Conservation (phyloP, 257 asterid genomes). For the Solanum sitiens region DNA sequence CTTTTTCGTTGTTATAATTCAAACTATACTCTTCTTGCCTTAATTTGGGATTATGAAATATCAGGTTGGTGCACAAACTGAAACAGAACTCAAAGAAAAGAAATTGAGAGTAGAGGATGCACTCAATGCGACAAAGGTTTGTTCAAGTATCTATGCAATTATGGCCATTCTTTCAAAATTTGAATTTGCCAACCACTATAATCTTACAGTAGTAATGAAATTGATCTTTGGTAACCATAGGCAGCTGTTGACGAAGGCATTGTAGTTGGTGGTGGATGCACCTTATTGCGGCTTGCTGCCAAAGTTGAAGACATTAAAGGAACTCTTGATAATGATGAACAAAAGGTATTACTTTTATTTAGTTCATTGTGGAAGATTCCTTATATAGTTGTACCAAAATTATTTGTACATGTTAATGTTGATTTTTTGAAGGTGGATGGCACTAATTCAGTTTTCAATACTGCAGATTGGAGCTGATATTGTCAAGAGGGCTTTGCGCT, state of each 20-base stretch:
- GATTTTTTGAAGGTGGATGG: neutral
- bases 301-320: slow-evolving; percentile 85
- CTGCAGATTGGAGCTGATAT: slow-evolving; percentile 95
- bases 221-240: slow-evolving; percentile 23
- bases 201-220: neutral
- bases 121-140: slow-evolving; percentile 91
- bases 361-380: neutral
- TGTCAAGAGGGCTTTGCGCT: slow-evolving; percentile 87
- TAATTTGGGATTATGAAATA: slow-evolving; percentile 1
- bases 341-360: slow-evolving; percentile 36
- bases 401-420: neutral
- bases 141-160: neutral
- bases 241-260: slow-evolving; percentile 99
- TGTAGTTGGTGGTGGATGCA: slow-evolving; percentile 98
- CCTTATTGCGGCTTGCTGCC: slow-evolving; percentile 73
- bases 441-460: neutral
- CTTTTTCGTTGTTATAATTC: neutral
- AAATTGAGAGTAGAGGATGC: slow-evolving; percentile 98
- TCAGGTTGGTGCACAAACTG: slow-evolving; percentile 99
- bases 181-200: neutral
- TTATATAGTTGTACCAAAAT: neutral
- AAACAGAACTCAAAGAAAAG: slow-evolving; percentile 94
- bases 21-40: neutral
- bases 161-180: neutral
- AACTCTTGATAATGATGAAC: slow-evolving; percentile 82